phyloP scores from a whole-genome alignment of 169 alveolate genomes.

The Cryptosporidium sp. region DNA sequence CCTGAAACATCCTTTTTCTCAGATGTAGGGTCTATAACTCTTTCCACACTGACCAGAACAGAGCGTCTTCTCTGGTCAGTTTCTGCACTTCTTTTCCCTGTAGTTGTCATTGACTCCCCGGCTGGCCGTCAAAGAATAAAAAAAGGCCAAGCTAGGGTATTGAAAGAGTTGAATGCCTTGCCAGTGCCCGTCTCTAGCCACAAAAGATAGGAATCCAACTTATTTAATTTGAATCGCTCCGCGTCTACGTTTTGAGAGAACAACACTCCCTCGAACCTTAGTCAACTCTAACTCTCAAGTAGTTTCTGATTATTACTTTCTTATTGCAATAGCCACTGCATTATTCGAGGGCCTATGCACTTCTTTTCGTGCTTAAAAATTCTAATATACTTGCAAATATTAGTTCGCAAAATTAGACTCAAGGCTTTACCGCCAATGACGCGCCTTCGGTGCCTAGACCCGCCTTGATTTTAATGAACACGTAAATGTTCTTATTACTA shows the following conservation, averaged over 20 bases:
- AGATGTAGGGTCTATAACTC: conserved; percentile 7
- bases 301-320: background rate
- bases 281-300: conserved; percentile 28
- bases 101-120: background rate
- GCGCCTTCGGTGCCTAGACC: conserved; percentile 15
- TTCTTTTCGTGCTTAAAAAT: conserved; percentile 23
- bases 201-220: background rate
- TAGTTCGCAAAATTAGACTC: conserved; percentile 69
- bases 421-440: background rate
- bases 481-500: background rate
- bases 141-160: background rate
- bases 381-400: conserved; percentile 50
- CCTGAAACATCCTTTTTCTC: conserved; percentile 13
- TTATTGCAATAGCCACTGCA: conserved; percentile 40
- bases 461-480: conserved; percentile 31
- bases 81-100: conserved; percentile 6
- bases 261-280: background rate
- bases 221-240: conserved; percentile 6
- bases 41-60: conserved; percentile 6
- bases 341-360: conserved; percentile 45
- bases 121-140: background rate
- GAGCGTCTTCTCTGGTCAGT: conserved; percentile 37
- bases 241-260: background rate
- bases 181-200: conserved; percentile 21
- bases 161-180: background rate